Evolutionary conservation across 495 filamentous ascomycete species (phyloP), one percentile per base, ranked within the genome.

Genomic region (Aspergillus hancockii): DNA sequence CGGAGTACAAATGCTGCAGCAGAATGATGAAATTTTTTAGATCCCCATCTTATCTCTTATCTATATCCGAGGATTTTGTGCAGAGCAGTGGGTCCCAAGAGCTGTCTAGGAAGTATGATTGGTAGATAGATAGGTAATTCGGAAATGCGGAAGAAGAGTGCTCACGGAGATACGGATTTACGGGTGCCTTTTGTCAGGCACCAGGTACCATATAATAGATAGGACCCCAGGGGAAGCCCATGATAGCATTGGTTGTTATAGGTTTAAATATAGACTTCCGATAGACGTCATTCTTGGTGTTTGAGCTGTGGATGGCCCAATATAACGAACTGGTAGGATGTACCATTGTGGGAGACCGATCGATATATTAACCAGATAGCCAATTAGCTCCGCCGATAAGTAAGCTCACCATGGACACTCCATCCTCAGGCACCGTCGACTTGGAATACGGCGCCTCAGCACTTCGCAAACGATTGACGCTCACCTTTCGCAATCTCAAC

Each of bases 401-500:
- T 23, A 12, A 18, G 43, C 19, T 47, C 38, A 52, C 28, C 12
- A 76, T 74, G 73, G 62, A 73, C 14, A 72, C 62, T n/a, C 65
- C 72, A 25, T 74, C 72, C 2, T 77, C 74, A 13, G 68, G 63
- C n/a, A 71, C 71, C 8, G 51, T 70, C 5, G 73, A 77, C 41
- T 38, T 75, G 28, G 75, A 77, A 55, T 43, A 58, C 21, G 69
- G 66, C 1, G 22, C 19, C 12, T 45, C 52, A 2, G 49, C 52
- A 23, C 56, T 73, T 55, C 68, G 61, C 13, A 77, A 77, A 49
- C 60, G 69, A 40, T 52, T 77, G 8, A 75, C 75, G 6, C 60
- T 77, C 9, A 77, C 75, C 4, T 77, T 75, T 25, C 70, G 75
- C 3, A 60, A 71, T 50, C 38, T 77, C 19, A 75, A 60, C 49